Percentiles rank a stretch among this genome's conserved stretches.
Evolutionary conservation across 345 rosid genomes (phyloP).

Genomic region (Excoecaria agallocha): DNA sequence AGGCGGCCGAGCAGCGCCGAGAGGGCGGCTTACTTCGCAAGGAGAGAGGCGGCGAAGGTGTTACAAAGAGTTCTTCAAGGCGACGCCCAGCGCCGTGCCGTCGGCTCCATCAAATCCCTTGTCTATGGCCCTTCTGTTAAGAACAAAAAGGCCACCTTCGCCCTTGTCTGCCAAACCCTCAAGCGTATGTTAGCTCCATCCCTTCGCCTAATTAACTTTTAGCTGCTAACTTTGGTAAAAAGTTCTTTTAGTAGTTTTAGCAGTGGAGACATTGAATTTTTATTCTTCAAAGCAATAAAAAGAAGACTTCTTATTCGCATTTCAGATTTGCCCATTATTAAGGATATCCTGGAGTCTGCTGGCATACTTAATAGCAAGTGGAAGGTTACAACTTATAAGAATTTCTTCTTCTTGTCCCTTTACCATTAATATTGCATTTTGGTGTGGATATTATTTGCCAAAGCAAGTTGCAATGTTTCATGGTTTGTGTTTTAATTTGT

Average conservation of each 20-base stretch:
- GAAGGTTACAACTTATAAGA: conserved; percentile 49
- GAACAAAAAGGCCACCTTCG: conserved; percentile 84
- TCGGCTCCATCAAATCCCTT: conserved; percentile 75
- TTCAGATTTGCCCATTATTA: conserved; percentile 68
- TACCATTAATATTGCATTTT: not conserved
- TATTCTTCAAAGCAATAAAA: not conserved
- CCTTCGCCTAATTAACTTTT: not conserved
- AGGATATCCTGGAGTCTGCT: conserved; percentile 60
- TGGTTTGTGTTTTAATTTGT: not conserved
- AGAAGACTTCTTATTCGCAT: not conserved
- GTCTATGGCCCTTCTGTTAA: conserved; percentile 70
- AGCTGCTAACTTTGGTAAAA: not conserved
- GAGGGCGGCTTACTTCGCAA: conserved; percentile 59
- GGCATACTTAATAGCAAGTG: conserved; percentile 58
- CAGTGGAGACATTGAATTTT: not conserved
- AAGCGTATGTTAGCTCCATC: conserved; percentile 43
- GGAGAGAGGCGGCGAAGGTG: conserved; percentile 88
- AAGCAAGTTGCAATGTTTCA: not conserved
- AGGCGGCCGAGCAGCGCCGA: conserved; percentile 15
- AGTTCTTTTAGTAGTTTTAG: not conserved
- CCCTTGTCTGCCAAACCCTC: conserved; percentile 94
- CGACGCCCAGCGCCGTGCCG: conserved; percentile 73
- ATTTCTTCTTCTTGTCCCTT: not conserved
- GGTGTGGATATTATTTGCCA: not conserved
- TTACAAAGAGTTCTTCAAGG: conserved; percentile 67